Evolutionary conservation across 139 green algal species (phyloP), one percentile per base, ranked within the genome.

Genomic region (Coelastrella sp.): DNA sequence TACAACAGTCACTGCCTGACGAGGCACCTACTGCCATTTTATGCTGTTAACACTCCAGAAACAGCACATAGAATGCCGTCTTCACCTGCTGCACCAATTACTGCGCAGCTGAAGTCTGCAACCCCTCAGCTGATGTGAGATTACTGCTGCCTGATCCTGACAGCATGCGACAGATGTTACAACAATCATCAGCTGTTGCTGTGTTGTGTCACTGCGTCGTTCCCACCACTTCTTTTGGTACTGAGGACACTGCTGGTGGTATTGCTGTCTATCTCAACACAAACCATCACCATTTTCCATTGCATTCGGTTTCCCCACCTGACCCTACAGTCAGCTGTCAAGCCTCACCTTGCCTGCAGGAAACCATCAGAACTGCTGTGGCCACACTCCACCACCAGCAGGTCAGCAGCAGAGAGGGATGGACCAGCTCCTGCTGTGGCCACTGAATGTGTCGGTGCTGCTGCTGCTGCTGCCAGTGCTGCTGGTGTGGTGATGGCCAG

Each of bases 401-500:
- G 81, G 11, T 76, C 61, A 12, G 7, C 59, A 74, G 6, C 58
- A 20, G 19, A 6, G 0, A 74, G 4, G 10, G 59, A 7, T 22
- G 81, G 81, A 5, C 61, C 60, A 10, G n/a, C n/a, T 61, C 58
- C 81, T 87, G 81, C 81, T 87, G 82, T 61, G 17, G 60, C 81
- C 22, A 0, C 63, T 68, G 57, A 20, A 17, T 27, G 35, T 35
- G 56, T 58, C 17, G 78, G 56, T 56, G 56, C 78, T 66, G 82
- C 65, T 78, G 82, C 63, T 65, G 82, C 82, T 78, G 82, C 65
- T 14, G 6, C 7, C n/a, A 87, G 9, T 19, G 82, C 65, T 22
- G 82, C 82, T 65, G 82, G 65, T 79, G 82, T 87, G 27, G 82
- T 57, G 24, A 87, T 56, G 63, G 74, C 82, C 65, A 87, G 27